Percentiles rank a stretch among this genome's conserved stretches.
phyloP scores from a whole-genome alignment of 352 stramenopile species.

The Pythium brassicae region DNA sequence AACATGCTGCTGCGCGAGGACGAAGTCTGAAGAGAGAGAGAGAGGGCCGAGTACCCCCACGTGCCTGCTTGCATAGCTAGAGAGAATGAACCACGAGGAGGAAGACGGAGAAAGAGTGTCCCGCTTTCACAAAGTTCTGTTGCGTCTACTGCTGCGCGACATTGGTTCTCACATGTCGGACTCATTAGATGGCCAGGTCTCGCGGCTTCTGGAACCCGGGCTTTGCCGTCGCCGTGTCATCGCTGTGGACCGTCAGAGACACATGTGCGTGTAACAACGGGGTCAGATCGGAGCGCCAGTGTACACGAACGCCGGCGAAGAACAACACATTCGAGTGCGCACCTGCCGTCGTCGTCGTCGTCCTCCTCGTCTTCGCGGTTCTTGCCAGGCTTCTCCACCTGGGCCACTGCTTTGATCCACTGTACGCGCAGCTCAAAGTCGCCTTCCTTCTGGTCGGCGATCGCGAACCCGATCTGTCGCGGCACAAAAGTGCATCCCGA shows the following conservation, averaged over 20 bases:
- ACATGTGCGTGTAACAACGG: no score
- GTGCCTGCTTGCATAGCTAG: background rate
- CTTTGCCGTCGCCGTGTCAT: constrained; percentile 27
- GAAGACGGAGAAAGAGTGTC: constrained; percentile 21
- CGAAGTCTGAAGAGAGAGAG: constrained; percentile 51
- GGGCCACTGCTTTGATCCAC: constrained; percentile 82
- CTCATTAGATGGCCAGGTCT: constrained; percentile 59
- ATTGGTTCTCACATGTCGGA: background rate
- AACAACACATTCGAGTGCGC: background rate
- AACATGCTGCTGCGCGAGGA: constrained; percentile 96
- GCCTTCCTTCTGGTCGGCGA: constrained; percentile 83
- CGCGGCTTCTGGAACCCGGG: constrained; percentile 50
- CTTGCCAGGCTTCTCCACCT: constrained; percentile 33
- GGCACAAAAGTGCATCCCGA: no score
- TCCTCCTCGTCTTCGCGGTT: constrained; percentile 23
- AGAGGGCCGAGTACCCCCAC: no score
- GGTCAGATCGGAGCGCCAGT: no score
- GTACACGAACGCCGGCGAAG: no score
- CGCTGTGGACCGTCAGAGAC: constrained; percentile 8
- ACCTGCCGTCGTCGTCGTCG: constrained; percentile 17
- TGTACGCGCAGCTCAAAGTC: constrained; percentile 81
- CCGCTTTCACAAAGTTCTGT: no score
- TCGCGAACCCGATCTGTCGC: constrained; percentile 72
- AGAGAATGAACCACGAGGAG: constrained; percentile 9
- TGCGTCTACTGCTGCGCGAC: constrained; percentile 1